phyloP scores from a whole-genome alignment of 2,329 filamentous ascomycete species.

The Aspergillus intermedius region DNA sequence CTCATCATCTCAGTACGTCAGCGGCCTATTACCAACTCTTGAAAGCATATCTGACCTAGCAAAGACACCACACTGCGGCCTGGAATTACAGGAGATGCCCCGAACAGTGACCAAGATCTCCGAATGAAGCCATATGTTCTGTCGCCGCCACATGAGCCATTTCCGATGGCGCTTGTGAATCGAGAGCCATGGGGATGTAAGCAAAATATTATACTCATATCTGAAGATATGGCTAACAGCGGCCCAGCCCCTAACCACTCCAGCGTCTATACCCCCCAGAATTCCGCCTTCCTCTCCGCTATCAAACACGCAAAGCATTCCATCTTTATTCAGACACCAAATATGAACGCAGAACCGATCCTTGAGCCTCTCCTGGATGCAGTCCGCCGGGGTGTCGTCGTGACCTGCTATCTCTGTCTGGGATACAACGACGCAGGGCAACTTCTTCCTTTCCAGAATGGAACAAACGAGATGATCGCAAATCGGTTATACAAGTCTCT shows the following conservation, averaged over 20 bases:
- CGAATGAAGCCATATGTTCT: slow-evolving; percentile 63
- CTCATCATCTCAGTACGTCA: slow-evolving; percentile 53
- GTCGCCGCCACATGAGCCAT: slow-evolving; percentile 46
- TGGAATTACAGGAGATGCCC: slow-evolving; percentile 47
- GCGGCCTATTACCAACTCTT: background rate
- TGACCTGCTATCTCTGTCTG: slow-evolving; percentile 66
- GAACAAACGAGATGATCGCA: slow-evolving; percentile 66
- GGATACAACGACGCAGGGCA: slow-evolving; percentile 76
- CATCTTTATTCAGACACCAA: slow-evolving; percentile 74
- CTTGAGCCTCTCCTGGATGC: slow-evolving; percentile 59
- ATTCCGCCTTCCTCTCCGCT: slow-evolving; percentile 66
- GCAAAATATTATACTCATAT: slow-evolving; percentile 3
- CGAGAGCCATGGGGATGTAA: slow-evolving; percentile 57
- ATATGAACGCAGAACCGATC: slow-evolving; percentile 65
- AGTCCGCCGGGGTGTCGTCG: slow-evolving; percentile 59
- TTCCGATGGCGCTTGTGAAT: slow-evolving; percentile 67
- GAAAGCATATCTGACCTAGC: background rate
- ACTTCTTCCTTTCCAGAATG: slow-evolving; percentile 67
- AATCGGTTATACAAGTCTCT: slow-evolving; percentile 54
- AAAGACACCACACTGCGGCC: slow-evolving; percentile 51
- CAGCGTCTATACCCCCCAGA: slow-evolving; percentile 62
- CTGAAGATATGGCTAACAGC: background rate
- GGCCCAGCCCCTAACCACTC: slow-evolving; percentile 49
- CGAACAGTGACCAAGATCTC: slow-evolving; percentile 47
- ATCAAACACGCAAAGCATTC: slow-evolving; percentile 56